Percentiles rank a stretch among this genome's conserved stretches.
These are phyloP conservation scores for Rhododendron ovatum DNA, from an alignment of 148 eudicot species.

Conservation along the genomic window DNA sequence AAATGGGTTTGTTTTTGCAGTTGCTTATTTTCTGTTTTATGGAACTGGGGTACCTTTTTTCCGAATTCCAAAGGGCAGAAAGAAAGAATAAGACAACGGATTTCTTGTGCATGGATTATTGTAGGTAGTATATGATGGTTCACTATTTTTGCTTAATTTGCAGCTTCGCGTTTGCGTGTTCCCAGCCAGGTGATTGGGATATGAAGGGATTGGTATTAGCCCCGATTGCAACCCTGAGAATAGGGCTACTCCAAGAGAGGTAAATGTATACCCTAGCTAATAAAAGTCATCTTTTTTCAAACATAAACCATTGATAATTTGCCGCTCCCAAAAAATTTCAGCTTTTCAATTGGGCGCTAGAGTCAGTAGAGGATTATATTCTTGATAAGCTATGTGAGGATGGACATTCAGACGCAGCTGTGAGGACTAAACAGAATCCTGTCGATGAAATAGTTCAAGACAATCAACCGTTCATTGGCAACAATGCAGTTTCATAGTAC, in stretches of 20 bases:
- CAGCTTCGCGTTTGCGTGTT: conserved; percentile 94
- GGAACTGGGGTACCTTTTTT: background rate
- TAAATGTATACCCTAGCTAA: conserved; percentile 13
- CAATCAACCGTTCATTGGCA: background rate
- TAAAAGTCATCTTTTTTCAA: background rate
- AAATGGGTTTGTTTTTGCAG: background rate
- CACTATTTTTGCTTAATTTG: conserved; percentile 9
- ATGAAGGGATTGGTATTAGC: conserved; percentile 86
- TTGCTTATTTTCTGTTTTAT: background rate
- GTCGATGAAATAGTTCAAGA: background rate
- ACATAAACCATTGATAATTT: conserved; percentile 12
- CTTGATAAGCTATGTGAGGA: background rate
- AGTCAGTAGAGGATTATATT: background rate
- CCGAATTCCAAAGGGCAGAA: background rate
- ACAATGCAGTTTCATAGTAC: no score
- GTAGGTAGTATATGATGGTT: background rate
- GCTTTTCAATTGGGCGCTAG: conserved; percentile 63
- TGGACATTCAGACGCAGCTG: background rate
- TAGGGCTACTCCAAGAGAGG: conserved; percentile 77
- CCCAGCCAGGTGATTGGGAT: conserved; percentile 65
- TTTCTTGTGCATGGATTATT: background rate
- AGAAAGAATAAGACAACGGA: background rate
- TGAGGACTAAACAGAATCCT: background rate
- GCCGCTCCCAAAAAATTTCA: conserved; percentile 13
- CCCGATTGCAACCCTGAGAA: conserved; percentile 92